Percentiles rank a stretch among this genome's conserved stretches.
These are phyloP conservation scores for Aspergillus funiculosus DNA, from an alignment of 495 filamentous ascomycete genomes.

Conservation along the genomic window DNA sequence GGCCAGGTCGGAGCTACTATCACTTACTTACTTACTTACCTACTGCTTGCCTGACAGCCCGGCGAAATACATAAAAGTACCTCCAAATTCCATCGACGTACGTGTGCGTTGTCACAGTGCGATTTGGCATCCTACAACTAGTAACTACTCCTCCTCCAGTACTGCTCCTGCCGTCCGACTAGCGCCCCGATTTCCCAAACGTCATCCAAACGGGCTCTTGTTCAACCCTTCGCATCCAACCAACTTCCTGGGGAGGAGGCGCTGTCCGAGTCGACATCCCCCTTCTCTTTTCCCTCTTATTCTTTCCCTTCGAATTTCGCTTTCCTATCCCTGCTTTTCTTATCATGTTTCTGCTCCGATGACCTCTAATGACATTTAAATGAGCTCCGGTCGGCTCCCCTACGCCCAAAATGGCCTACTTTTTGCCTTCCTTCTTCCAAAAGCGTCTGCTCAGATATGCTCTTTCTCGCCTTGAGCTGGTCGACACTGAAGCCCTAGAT, in stretches of 20 bases:
- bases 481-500: conserved; percentile 76
- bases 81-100: conserved; percentile 6
- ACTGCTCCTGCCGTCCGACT: too few relatives aligned
- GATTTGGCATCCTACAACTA: conserved; percentile 19
- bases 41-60: too few relatives aligned
- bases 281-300: not conserved
- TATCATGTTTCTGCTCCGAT: conserved; percentile 28
- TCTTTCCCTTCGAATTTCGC: not conserved
- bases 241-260: conserved; percentile 2
- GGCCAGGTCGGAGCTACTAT: too few relatives aligned
- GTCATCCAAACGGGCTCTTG: conserved; percentile 19
- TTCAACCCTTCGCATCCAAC: conserved; percentile 12
- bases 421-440: conserved; percentile 72
- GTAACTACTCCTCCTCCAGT: too few relatives aligned
- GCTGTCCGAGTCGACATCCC: conserved; percentile 1
- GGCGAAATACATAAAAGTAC: too few relatives aligned
- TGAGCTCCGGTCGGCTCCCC: conserved; percentile 31
- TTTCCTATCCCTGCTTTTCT: conserved; percentile 9
- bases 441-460: conserved; percentile 78
- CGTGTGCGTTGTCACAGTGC: conserved; percentile 24
- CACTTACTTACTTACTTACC: too few relatives aligned
- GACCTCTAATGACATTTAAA: conserved; percentile 22
- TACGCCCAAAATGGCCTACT: conserved; percentile 42
- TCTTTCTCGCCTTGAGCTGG: conserved; percentile 68
- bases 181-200: conserved; percentile 20